Evolutionary conservation across 2,329 filamentous ascomycete genomes (phyloP).

Genomic region (Calonectria hawksworthii): DNA sequence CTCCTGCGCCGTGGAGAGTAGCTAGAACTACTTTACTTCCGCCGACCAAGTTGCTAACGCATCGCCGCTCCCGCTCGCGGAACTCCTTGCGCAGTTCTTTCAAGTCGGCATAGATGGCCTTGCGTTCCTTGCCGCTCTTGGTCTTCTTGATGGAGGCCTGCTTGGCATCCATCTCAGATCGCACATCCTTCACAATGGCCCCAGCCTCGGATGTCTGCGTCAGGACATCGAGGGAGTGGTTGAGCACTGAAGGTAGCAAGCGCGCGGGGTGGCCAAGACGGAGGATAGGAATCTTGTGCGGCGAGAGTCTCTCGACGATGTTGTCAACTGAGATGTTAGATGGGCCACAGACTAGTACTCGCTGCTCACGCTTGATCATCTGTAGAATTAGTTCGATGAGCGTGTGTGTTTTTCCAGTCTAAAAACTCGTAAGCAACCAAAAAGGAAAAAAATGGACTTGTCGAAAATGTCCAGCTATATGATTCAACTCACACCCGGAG

Average conservation of each 20-base stretch:
- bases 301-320: conserved; percentile 91
- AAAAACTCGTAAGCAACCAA: conserved; percentile 21
- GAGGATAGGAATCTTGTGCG: conserved; percentile 88
- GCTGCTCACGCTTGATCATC: conserved; percentile 78
- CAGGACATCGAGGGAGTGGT: conserved; percentile 91
- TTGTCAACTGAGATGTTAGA: conserved; percentile 99
- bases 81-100: conserved; percentile 91
- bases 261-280: conserved; percentile 94
- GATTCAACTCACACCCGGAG: conserved; percentile 76
- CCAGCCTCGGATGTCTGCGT: conserved; percentile 93
- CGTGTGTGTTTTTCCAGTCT: conserved; percentile 97
- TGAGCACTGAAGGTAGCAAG: conserved; percentile 87
- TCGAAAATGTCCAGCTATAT: background rate
- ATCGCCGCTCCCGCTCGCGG: conserved; percentile 84
- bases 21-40: conserved; percentile 90
- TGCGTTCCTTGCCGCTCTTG: conserved; percentile 82
- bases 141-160: conserved; percentile 92
- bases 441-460: background rate
- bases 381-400: conserved; percentile 97
- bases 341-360: conserved; percentile 93
- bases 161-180: conserved; percentile 93
- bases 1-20: conserved; percentile 92
- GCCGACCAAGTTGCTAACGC: conserved; percentile 80
- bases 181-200: conserved; percentile 89
- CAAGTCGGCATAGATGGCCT: conserved; percentile 86